These are phyloP conservation scores for Zarea fungicola DNA, from an alignment of 2,329 filamentous ascomycete genomes.

Conservation along the genomic window DNA sequence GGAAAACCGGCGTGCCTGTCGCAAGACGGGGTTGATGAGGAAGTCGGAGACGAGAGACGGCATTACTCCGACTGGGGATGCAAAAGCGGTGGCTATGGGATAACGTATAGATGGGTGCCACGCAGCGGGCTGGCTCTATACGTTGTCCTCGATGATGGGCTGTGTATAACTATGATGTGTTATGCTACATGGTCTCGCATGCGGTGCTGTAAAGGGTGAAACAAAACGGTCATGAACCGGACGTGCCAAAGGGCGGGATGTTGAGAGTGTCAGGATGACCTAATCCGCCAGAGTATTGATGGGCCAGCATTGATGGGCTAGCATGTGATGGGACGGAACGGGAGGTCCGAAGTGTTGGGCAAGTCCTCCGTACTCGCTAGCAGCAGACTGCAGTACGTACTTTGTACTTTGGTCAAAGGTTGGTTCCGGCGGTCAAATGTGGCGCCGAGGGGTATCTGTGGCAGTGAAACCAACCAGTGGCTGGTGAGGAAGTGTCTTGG, in stretches of 20 bases:
- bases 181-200: constrained; percentile 5
- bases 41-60: constrained; percentile 60
- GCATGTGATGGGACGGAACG: constrained; percentile 9
- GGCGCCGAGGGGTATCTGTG: too few species aligned
- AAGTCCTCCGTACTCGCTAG: too few species aligned
- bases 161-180: not conserved
- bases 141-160: constrained; percentile 3
- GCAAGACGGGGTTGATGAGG: constrained; percentile 60
- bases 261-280: not conserved
- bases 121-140: not conserved
- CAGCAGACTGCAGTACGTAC: too few species aligned
- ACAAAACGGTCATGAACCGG: not conserved
- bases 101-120: not conserved
- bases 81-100: not conserved
- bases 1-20: constrained; percentile 61
- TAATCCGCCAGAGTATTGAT: not conserved
- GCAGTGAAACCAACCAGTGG: too few species aligned
- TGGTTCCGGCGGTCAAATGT: too few species aligned
- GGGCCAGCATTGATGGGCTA: not conserved
- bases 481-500: too few species aligned
- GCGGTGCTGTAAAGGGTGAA: not conserved
- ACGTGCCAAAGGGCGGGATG: not conserved
- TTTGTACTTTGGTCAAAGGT: too few species aligned
- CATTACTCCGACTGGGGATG: constrained; percentile 37
- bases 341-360: not conserved